A percentile compares a stretch with the other conserved stretches of the same genome.
Conservation (phyloP, 2,329 filamentous ascomycete species). For the Dactylellina haptotyla region DNA sequence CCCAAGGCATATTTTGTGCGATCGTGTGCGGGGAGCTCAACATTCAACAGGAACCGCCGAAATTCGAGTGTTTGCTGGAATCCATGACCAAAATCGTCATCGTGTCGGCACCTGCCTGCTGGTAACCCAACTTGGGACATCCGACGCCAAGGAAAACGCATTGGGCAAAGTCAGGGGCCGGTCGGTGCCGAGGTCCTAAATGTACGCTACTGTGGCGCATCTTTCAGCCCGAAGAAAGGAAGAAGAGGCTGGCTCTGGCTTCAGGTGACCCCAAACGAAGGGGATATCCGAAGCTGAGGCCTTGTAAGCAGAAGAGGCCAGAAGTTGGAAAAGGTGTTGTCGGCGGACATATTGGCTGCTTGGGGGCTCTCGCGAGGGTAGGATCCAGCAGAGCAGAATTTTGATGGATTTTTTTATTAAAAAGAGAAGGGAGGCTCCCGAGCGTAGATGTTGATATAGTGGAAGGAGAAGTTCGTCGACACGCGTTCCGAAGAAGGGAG, state of each 20-base stretch:
- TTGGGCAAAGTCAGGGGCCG: not conserved
- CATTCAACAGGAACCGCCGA: not conserved
- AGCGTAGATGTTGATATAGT: conserved; percentile 23
- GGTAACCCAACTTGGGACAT: conserved; percentile 7
- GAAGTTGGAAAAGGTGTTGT: conserved; percentile 11
- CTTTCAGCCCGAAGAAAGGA: conserved; percentile 42
- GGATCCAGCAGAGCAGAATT: not conserved
- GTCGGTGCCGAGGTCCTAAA: conserved; percentile 1
- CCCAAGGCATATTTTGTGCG: conserved; percentile 2
- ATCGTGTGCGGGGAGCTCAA: conserved; percentile 17
- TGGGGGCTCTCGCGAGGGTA: not conserved
- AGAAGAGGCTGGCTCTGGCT: conserved; percentile 7
- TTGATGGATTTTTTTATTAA: conserved; percentile 17
- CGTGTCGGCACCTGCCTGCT: conserved; percentile 12
- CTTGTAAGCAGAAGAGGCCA: not conserved
- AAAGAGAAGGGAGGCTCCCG: not conserved
- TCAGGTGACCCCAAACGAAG: conserved; percentile 43
- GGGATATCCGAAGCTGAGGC: conserved; percentile 39
- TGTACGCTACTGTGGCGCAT: conserved; percentile 46
- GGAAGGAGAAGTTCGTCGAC: conserved; percentile 31
- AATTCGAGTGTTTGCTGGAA: conserved; percentile 24
- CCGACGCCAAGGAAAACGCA: conserved; percentile 15
- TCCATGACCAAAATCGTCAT: conserved; percentile 48
- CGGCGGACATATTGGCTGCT: not conserved
- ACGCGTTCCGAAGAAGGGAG: conserved; percentile 42